Percentiles rank a stretch among this genome's conserved stretches.
phyloP scores from a whole-genome alignment of 129 eudicot species.

The Glebionis coronaria region DNA sequence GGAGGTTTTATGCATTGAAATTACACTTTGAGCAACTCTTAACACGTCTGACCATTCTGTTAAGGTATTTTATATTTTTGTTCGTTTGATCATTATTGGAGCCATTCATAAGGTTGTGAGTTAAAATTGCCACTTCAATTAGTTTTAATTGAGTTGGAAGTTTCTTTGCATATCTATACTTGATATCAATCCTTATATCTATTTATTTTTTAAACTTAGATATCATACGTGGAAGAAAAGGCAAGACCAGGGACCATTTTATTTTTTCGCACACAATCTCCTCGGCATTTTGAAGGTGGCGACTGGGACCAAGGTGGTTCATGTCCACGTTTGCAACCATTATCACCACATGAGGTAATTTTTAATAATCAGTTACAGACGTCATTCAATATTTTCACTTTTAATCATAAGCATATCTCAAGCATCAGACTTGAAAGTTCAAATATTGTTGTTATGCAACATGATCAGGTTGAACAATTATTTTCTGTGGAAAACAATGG shows the following conservation, averaged over 20 bases:
- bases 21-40: too few relatives aligned
- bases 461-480: constrained; percentile 63
- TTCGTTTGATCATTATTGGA: background rate
- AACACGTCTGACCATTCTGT: too few relatives aligned
- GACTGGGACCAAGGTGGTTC: constrained; percentile 98
- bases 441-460: constrained; percentile 3
- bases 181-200: background rate
- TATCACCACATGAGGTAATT: constrained; percentile 53
- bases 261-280: constrained; percentile 89
- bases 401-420: background rate
- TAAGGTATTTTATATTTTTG: too few relatives aligned
- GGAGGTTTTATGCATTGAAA: too few relatives aligned
- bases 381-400: background rate
- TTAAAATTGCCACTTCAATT: background rate
- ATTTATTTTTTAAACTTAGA: constrained; percentile 31
- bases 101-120: background rate
- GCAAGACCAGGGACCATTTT: constrained; percentile 49
- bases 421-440: background rate
- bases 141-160: constrained; percentile 2
- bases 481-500: constrained; percentile 67
- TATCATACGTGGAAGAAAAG: constrained; percentile 59
- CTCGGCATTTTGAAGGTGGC: constrained; percentile 97
- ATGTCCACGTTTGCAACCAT: constrained; percentile 73
- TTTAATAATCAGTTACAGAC: background rate
- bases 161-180: constrained; percentile 18